Evolutionary conservation across 2,329 filamentous ascomycete species (phyloP).

Genomic region (Colletotrichum plurivorum): DNA sequence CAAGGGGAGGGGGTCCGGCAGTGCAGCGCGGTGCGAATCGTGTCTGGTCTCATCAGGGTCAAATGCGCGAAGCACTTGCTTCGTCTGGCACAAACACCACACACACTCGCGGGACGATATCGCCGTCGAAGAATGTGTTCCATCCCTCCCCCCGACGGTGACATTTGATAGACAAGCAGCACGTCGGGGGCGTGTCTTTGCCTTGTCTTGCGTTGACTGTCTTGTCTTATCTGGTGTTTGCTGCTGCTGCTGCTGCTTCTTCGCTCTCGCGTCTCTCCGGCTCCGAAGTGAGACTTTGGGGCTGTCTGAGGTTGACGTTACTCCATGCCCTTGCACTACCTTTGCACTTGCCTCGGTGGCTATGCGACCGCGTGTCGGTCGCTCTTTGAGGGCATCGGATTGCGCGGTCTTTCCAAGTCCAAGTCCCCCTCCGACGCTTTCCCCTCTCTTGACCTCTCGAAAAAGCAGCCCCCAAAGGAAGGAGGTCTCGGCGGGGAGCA

Average conservation of each 20-base stretch:
- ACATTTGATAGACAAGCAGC: too few species aligned
- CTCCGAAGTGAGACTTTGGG: conserved; percentile 27
- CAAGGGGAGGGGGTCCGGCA: background rate
- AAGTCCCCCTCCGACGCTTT: background rate
- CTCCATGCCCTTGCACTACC: background rate
- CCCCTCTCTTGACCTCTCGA: too few species aligned
- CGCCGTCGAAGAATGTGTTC: conserved; percentile 1
- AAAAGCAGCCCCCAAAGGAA: conserved; percentile 1
- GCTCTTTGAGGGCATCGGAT: conserved; percentile 8
- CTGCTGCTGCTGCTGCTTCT: background rate
- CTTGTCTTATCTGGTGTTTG: too few species aligned
- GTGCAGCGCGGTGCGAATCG: too few species aligned
- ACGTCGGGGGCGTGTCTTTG: too few species aligned
- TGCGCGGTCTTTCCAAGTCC: background rate
- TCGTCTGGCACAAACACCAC: background rate
- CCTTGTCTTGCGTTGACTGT: too few species aligned
- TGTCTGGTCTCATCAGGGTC: conserved; percentile 1
- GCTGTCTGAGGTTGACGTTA: conserved; percentile 24
- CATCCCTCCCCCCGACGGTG: conserved; percentile 11
- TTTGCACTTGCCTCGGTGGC: background rate
- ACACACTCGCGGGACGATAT: conserved; percentile 6
- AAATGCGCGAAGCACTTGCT: background rate
- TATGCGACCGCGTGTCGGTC: conserved; percentile 8
- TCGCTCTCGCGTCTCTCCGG: conserved; percentile 8
- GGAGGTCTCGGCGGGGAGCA: conserved; percentile 8